Evolutionary conservation across 2,329 filamentous ascomycete species (phyloP).

Genomic region (Penicillium hesseltinei): DNA sequence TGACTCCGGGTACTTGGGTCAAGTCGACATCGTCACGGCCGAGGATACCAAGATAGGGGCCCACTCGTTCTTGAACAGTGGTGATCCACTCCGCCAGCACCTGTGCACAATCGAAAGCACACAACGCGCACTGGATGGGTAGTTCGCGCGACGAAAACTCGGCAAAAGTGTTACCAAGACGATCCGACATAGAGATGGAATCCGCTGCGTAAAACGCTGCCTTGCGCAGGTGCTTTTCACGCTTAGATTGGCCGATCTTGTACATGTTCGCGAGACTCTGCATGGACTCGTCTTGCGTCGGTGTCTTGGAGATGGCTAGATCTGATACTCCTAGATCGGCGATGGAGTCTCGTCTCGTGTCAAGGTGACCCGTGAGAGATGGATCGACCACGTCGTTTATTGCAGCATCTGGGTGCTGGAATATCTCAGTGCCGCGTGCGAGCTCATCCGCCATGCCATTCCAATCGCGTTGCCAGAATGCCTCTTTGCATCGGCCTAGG

Average conservation of each 20-base stretch:
- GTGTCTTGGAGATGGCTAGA: conserved; percentile 37
- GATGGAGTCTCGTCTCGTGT: conserved; percentile 35
- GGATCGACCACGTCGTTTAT: conserved; percentile 32
- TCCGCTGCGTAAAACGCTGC: conserved; percentile 96
- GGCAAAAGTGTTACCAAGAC: conserved; percentile 78
- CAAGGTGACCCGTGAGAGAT: conserved; percentile 24
- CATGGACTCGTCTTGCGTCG: conserved; percentile 35
- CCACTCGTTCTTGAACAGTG: conserved; percentile 91
- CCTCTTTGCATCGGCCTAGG: conserved; percentile 85
- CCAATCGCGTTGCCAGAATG: conserved; percentile 91
- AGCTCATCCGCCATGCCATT: conserved; percentile 87
- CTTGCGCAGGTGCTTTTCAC: conserved; percentile 84
- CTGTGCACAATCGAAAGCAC: conserved; percentile 89
- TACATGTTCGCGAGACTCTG: conserved; percentile 32
- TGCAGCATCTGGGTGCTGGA: conserved; percentile 63
- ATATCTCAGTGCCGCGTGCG: conserved; percentile 71
- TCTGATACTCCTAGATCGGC: conserved; percentile 38
- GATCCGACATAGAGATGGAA: conserved; percentile 83
- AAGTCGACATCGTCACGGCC: conserved; percentile 80
- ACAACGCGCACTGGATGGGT: conserved; percentile 86
- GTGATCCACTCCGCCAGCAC: conserved; percentile 93
- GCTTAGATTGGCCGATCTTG: conserved; percentile 55
- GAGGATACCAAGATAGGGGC: conserved; percentile 80
- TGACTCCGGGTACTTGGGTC: conserved; percentile 75
- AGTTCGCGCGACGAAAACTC: conserved; percentile 81